Percentiles rank a stretch among this genome's conserved stretches.
Evolutionary conservation across 495 filamentous ascomycete species (phyloP).

Genomic region (Tuber indicum): DNA sequence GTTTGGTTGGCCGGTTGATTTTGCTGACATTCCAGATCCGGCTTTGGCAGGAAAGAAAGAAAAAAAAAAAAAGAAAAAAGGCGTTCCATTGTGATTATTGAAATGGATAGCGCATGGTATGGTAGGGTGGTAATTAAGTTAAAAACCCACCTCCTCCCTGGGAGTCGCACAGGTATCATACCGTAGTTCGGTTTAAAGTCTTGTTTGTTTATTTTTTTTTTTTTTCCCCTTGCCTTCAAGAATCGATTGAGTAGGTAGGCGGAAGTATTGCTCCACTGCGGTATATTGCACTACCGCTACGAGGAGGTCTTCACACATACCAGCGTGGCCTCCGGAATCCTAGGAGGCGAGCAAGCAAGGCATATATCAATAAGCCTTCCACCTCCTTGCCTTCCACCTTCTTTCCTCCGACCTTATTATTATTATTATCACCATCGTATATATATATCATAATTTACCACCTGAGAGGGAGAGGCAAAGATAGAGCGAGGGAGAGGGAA

Average conservation of each 20-base stretch:
- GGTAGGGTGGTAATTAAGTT: background rate
- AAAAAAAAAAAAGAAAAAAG: background rate
- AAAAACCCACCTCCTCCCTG: conserved; percentile 3
- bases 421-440: background rate
- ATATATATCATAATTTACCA: background rate
- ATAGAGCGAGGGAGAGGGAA: background rate
- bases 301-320: background rate
- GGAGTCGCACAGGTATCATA: background rate
- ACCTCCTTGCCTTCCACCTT: background rate
- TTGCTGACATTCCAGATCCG: background rate
- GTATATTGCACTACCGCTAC: background rate
- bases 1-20: background rate
- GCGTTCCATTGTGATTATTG: background rate
- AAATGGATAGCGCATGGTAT: background rate
- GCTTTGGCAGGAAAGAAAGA: background rate
- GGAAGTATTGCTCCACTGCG: background rate
- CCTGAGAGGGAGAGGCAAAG: background rate
- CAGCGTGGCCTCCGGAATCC: background rate
- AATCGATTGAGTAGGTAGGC: conserved; percentile 13
- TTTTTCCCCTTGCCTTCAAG: background rate
- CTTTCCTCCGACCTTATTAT: background rate
- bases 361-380: background rate
- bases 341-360: background rate
- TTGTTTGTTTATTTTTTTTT: background rate
- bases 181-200: background rate